Evolutionary conservation across 179 eudicot species (phyloP), one percentile per base, ranked within the genome.

Genomic region (Corrigiola litoralis): DNA sequence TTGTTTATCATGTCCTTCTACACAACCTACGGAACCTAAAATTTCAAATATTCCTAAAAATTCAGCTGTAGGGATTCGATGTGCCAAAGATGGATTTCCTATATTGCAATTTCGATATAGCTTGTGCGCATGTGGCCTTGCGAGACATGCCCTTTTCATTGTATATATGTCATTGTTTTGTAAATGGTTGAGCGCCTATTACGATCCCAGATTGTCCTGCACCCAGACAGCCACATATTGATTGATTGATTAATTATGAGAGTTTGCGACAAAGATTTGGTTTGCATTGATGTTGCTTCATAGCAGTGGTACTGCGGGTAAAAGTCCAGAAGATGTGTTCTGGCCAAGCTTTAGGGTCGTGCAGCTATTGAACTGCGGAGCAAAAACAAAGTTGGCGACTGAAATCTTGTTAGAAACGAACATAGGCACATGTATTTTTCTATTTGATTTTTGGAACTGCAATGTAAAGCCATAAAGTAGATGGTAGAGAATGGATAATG

Each of bases 131-230:
- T 28, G 16, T 33, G 46, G 28, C 27, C 42, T 11, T 4, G 18
- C 4, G 31, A 18, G 29, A 45, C 63, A 55, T 24, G 21, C 21
- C 33, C 34, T 51, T 37, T 48, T 42, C 37, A 33, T 48, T 34
- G 75, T 66, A 51, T 49, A 65, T 52, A 34, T 28, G 34, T 16
- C 58, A 25, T 65, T 38, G 27, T 58, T 40, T 46, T 72, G 66
- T 72, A 58, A 50, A 65, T 41, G 55, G 34, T 27, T 40, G 38
- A 59, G 18, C 36, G 41, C 11, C 5, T 33, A 6, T 45, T 17
- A 1, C 48, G 10, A 25, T 50, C 32, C 8, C n/a, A 48, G 47
- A 65, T 54, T 20, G 21, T 14, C 32, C 45, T 28, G 2, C n/a
- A 41, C 8, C 18, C 49, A 38, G 27, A 63, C 27, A 45, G 33